These are phyloP conservation scores for Puccinia novopanici DNA, from an alignment of 1,284 basidiomycete genomes.

Conservation along the genomic window DNA sequence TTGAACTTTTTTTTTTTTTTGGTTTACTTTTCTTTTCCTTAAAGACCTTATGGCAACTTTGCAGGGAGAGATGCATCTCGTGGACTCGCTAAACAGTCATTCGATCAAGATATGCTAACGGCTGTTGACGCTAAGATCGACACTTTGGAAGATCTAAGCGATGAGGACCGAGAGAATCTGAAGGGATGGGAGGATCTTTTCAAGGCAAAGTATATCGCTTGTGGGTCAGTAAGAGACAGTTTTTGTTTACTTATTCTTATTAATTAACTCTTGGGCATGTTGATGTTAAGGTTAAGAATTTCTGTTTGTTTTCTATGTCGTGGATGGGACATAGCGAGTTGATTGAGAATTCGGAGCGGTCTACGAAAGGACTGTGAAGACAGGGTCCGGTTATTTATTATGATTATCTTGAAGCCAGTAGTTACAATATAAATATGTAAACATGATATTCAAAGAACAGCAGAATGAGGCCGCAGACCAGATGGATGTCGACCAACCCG, in stretches of 20 bases:
- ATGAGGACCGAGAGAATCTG: constrained; percentile 55
- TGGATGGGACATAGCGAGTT: constrained; percentile 3
- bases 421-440: too few relatives aligned
- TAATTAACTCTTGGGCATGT: not conserved
- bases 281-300: too few relatives aligned
- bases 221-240: constrained; percentile 25
- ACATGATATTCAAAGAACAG: constrained; percentile 89
- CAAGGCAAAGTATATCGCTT: constrained; percentile 41
- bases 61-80: constrained; percentile 57
- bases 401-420: not conserved
- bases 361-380: constrained; percentile 5
- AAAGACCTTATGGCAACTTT: constrained; percentile 52
- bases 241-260: not conserved
- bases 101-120: constrained; percentile 56
- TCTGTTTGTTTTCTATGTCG: too few relatives aligned
- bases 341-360: constrained; percentile 46
- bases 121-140: constrained; percentile 55
- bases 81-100: constrained; percentile 56
- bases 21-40: not conserved
- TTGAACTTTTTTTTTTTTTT: not conserved
- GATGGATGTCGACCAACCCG: constrained; percentile 70
- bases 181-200: constrained; percentile 54
- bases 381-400: not conserved
- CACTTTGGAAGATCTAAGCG: constrained; percentile 54
- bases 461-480: constrained; percentile 75